A percentile compares a stretch with the other conserved stretches of the same genome.
Evolutionary conservation across 345 rosid species (phyloP).

Genomic region (Corchorus capsularis): DNA sequence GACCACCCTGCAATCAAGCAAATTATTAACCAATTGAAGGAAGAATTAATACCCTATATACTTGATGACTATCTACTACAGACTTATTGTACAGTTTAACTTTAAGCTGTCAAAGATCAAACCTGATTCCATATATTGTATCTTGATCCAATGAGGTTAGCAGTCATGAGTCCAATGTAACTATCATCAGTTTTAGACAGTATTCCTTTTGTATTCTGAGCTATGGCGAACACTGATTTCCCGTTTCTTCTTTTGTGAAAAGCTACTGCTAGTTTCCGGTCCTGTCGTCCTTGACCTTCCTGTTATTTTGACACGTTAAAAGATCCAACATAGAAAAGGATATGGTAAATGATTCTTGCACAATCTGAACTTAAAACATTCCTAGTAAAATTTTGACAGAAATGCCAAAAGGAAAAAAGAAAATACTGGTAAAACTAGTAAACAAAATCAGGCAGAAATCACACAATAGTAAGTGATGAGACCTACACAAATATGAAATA

Average conservation of each 20-base stretch:
- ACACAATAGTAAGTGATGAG: no score
- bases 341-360: neutral
- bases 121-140: constrained; percentile 90
- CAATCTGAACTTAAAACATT: neutral
- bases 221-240: constrained; percentile 62
- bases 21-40: neutral
- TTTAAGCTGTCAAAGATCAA: constrained; percentile 4
- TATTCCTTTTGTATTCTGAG: constrained; percentile 70
- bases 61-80: neutral
- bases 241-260: constrained; percentile 66
- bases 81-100: neutral
- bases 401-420: neutral
- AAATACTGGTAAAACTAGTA: neutral
- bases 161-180: constrained; percentile 67
- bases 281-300: constrained; percentile 94
- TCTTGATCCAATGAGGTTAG: constrained; percentile 87
- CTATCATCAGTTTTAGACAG: constrained; percentile 68
- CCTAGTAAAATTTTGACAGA: neutral
- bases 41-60: constrained; percentile 22
- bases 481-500: no score
- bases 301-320: constrained; percentile 34
- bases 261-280: constrained; percentile 86
- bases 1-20: constrained; percentile 46
- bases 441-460: neutral
- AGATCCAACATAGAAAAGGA: neutral